These are phyloP conservation scores for Crithidia thermophila DNA, from an alignment of 208 protist species.

Conservation along the genomic window DNA sequence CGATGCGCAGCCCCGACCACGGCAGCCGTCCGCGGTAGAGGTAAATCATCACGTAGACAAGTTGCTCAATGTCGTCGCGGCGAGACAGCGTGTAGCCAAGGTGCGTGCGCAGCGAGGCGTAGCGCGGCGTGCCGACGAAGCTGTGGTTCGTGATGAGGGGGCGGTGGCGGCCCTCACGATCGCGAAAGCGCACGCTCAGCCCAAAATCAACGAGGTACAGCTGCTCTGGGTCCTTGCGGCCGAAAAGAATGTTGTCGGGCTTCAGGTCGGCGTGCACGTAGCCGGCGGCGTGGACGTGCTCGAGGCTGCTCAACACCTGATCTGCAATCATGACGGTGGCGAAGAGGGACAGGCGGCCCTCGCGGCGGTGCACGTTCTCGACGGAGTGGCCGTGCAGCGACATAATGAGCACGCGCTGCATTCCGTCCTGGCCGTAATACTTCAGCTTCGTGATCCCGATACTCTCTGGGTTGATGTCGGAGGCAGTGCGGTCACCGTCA, in stretches of 20 bases:
- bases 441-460: constrained; percentile 92
- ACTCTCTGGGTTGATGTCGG: constrained; percentile 15
- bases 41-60: constrained; percentile 97
- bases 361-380: constrained; percentile 89
- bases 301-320: constrained; percentile 93
- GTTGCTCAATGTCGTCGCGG: constrained; percentile 87
- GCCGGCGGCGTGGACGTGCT: constrained; percentile 92
- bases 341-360: constrained; percentile 95
- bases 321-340: constrained; percentile 98
- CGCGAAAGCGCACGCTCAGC: constrained; percentile 69
- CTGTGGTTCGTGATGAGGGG: constrained; percentile 63
- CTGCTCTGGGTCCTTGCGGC: constrained; percentile 48
- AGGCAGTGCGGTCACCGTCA: not conserved
- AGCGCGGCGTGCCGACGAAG: constrained; percentile 82
- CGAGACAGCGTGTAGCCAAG: constrained; percentile 94
- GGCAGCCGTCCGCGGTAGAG: constrained; percentile 97
- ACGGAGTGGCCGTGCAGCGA: constrained; percentile 97
- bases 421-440: constrained; percentile 96
- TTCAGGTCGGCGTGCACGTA: constrained; percentile 91
- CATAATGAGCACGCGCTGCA: constrained; percentile 99
- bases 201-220: constrained; percentile 86
- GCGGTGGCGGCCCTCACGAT: constrained; percentile 71
- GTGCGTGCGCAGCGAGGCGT: constrained; percentile 97
- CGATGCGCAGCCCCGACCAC: constrained; percentile 90
- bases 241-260: constrained; percentile 90